Percentiles rank a stretch among this genome's conserved stretches.
Evolutionary conservation across 2,329 filamentous ascomycete species (phyloP).

Genomic region (Penicillium corylophilum): DNA sequence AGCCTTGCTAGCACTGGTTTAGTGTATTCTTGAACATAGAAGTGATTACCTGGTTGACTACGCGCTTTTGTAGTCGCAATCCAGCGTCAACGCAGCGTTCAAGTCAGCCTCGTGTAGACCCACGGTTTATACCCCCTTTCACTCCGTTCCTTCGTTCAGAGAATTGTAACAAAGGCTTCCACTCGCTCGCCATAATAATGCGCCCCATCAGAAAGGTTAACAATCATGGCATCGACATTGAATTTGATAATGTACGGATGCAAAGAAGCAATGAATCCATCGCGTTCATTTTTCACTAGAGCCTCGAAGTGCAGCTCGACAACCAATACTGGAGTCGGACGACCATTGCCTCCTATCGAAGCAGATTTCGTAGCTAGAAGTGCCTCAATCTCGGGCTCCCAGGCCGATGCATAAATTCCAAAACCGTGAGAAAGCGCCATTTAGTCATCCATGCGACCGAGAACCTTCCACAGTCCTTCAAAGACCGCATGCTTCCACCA

Average conservation of each 20-base stretch:
- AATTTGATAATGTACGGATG: constrained; percentile 18
- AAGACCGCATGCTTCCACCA: constrained; percentile 24
- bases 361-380: constrained; percentile 20
- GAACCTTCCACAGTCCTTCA: constrained; percentile 26
- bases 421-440: constrained; percentile 17
- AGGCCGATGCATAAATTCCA: constrained; percentile 20
- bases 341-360: constrained; percentile 24
- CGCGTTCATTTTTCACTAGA: background rate
- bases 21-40: no score
- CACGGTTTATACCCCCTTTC: no score
- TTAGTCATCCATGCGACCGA: constrained; percentile 23
- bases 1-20: no score
- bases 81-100: no score
- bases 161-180: constrained; percentile 25
- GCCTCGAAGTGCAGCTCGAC: constrained; percentile 14
- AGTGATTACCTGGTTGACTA: no score
- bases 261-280: constrained; percentile 4
- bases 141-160: no score
- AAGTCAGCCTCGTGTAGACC: no score
- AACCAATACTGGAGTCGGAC: constrained; percentile 19
- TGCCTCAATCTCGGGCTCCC: constrained; percentile 24
- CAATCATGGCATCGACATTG: constrained; percentile 19
- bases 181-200: constrained; percentile 14
- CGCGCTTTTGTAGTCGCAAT: no score
- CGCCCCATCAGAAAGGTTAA: constrained; percentile 16